Conservation (phyloP, 2,329 filamentous ascomycete species). For the Rosellinia necatrix region DNA sequence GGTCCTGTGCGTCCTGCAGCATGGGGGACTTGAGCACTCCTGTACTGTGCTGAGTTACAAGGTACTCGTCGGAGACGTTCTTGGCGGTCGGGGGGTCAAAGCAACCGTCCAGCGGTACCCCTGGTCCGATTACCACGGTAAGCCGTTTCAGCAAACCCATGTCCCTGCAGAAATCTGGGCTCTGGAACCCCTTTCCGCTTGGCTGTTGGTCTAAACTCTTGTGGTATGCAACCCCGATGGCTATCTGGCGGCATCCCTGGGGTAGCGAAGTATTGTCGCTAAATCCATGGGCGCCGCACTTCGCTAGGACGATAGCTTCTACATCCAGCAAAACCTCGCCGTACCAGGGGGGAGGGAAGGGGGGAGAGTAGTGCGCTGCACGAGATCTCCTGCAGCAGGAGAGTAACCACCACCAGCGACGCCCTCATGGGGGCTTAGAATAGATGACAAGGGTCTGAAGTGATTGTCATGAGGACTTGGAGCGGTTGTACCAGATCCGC, state of each 20-base stretch:
- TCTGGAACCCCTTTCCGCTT: slow-evolving; percentile 27
- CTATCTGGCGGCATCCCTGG: slow-evolving; percentile 23
- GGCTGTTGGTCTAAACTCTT: slow-evolving; percentile 35
- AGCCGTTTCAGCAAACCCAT: slow-evolving; percentile 41
- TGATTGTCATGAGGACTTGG: not conserved
- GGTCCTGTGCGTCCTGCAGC: slow-evolving; percentile 3
- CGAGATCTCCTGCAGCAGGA: slow-evolving; percentile 20
- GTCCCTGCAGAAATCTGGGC: slow-evolving; percentile 40
- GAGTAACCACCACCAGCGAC: slow-evolving; percentile 3
- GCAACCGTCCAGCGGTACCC: slow-evolving; percentile 22
- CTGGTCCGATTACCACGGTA: slow-evolving; percentile 33
- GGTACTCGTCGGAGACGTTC: slow-evolving; percentile 16
- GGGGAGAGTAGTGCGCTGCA: slow-evolving; percentile 9
- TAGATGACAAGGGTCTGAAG: slow-evolving; percentile 14
- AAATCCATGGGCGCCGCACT: slow-evolving; percentile 17
- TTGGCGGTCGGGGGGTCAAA: slow-evolving; percentile 28
- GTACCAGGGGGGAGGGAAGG: slow-evolving; percentile 9
- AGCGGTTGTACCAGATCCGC: slow-evolving; percentile 5
- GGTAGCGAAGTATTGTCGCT: slow-evolving; percentile 24
- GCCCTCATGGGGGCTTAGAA: slow-evolving; percentile 15
- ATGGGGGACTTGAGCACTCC: slow-evolving; percentile 14
- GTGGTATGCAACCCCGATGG: slow-evolving; percentile 34
- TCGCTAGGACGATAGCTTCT: not conserved
- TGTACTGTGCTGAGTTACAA: slow-evolving; percentile 18
- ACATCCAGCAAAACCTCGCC: not conserved